These are phyloP conservation scores for Falciphora oryzae DNA, from an alignment of 2,329 filamentous ascomycete species.

Conservation along the genomic window DNA sequence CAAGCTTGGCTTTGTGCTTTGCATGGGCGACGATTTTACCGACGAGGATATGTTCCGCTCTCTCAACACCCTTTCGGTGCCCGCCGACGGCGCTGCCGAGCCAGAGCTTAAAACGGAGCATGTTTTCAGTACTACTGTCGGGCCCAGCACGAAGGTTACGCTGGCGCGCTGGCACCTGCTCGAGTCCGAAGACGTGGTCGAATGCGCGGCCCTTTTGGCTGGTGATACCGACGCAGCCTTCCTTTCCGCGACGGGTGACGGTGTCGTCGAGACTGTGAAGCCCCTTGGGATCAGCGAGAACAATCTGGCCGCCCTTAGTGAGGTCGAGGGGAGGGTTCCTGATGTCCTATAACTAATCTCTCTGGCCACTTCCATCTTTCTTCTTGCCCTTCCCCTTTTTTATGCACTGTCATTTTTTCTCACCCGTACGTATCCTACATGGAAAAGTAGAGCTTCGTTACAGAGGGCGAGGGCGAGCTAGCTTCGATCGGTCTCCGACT, in stretches of 20 bases:
- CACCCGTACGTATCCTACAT: too few relatives aligned
- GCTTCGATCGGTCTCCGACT: too few relatives aligned
- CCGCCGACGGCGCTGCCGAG: conserved; percentile 29
- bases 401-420: too few relatives aligned
- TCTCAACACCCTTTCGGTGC: conserved; percentile 51
- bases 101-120: conserved; percentile 55
- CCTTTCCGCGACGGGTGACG: conserved; percentile 22
- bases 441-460: too few relatives aligned
- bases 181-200: conserved; percentile 83
- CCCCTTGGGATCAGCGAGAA: conserved; percentile 39
- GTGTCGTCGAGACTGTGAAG: conserved; percentile 21
- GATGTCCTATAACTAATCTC: conserved; percentile 13
- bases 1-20: conserved; percentile 66
- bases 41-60: conserved; percentile 97
- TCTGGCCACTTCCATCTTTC: too few relatives aligned
- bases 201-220: conserved; percentile 52
- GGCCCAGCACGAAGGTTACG: conserved; percentile 86
- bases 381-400: too few relatives aligned
- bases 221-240: conserved; percentile 31
- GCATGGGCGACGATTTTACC: conserved; percentile 91
- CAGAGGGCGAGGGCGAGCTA: too few relatives aligned
- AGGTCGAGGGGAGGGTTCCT: conserved; percentile 48
- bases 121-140: conserved; percentile 87
- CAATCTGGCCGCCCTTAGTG: conserved; percentile 49
- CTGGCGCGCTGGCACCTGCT: conserved; percentile 85